Base-by-base conservation (phyloP, 352 stramenopile genomes). In the Phytopythium aichiense region DNA sequence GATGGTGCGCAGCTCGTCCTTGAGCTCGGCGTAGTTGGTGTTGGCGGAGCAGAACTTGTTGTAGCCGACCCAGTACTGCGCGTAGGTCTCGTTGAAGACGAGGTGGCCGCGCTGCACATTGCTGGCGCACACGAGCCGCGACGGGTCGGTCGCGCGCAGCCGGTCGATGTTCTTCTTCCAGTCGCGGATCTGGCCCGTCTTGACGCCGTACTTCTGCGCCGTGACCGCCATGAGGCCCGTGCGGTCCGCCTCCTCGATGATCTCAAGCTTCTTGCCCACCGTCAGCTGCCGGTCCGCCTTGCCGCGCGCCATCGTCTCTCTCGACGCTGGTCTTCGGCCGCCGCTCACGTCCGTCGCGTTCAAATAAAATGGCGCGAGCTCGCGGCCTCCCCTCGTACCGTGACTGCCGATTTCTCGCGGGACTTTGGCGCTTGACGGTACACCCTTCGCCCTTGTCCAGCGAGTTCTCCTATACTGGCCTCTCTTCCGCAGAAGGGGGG, bases 31-130 rank as follows among this genome's bases (percentile, higher is more conserved):
- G 50, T 82, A 91, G 61, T 79, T 86, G 60, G 79, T 91, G 65
- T 88, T 72, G 60, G 65, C 77, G 57, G 76, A 87, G 70, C 85
- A 94, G 63, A 77, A 94, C 69, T 94, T 94, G 72, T 94, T 94
- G 78, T 94, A 94, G 59, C 85, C 85, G 65, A 94, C 85, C 85
- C 85, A 94, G 73, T 94, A 94, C 69, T 94, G 85, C 53, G 85
- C 83, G 72, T 94, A 94, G 42, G 85, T 91, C 75, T 94, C 85
- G 63, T 94, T 94, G 65, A 94, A 94, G 11, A 94, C 85, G 46
- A 94, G 60, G 71, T 94, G 85, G 30, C 85, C 85, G 56, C 85
- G 81, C 69, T 92, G 83, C 54, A 94, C 83, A 52, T 78, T 94
- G 66, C 81, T 91, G 38, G 85, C 85, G 59, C 81, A 90, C 59